Conservation (phyloP, 768 basidiomycete genomes). For the Termitomyces eurrhizus region DNA sequence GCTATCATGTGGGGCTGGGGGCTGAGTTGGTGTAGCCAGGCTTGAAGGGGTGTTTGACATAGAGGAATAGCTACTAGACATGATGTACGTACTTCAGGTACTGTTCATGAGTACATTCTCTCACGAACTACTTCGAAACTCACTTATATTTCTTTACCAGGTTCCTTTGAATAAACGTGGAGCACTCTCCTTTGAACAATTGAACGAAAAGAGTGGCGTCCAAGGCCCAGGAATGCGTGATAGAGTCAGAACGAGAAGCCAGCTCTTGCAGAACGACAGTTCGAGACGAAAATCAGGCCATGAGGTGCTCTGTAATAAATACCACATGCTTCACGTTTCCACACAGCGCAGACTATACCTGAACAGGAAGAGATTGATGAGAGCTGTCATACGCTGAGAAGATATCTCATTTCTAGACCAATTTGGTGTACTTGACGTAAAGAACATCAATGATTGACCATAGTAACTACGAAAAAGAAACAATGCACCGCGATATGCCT, state of each 20-base stretch:
- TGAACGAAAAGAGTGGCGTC: constrained; percentile 32
- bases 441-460: background rate
- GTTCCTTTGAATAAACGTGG: background rate
- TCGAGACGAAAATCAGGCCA: background rate
- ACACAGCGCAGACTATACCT: constrained; percentile 7
- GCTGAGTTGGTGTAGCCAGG: background rate
- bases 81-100: background rate
- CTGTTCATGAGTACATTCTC: background rate
- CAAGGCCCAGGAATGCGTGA: constrained; percentile 11
- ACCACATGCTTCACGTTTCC: background rate
- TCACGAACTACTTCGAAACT: background rate
- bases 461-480: background rate
- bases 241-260: background rate
- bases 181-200: background rate
- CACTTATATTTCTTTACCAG: background rate
- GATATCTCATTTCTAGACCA: background rate
- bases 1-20: background rate
- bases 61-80: constrained; percentile 8
- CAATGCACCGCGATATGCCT: background rate
- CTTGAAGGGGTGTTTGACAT: constrained; percentile 1
- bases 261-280: background rate
- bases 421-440: constrained; percentile 10
- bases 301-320: background rate
- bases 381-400: constrained; percentile 16
- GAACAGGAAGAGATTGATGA: constrained; percentile 16